Evolutionary conservation across 2,329 filamentous ascomycete species (phyloP).

Genomic region (Scolecobasidium constrictum): DNA sequence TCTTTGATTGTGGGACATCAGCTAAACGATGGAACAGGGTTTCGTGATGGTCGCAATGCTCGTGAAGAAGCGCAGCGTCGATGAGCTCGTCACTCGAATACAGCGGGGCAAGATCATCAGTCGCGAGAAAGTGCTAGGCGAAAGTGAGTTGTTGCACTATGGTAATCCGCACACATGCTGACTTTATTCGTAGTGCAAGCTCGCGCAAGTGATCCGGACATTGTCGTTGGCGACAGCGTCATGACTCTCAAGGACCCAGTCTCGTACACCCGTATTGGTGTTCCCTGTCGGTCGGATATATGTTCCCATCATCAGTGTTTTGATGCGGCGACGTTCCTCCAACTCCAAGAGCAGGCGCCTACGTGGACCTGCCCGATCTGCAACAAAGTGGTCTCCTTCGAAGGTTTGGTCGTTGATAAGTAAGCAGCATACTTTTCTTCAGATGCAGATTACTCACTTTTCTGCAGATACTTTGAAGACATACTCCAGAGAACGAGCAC

Average conservation of each 20-base stretch:
- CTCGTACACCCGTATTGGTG: constrained; percentile 68
- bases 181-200: constrained; percentile 50
- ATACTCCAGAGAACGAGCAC: constrained; percentile 66
- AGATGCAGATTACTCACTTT: too few species aligned
- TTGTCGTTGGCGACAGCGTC: constrained; percentile 77
- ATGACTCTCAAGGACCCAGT: constrained; percentile 89
- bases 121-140: constrained; percentile 69
- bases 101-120: constrained; percentile 60
- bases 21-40: constrained; percentile 18
- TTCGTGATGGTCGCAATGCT: constrained; percentile 56
- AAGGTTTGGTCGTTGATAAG: constrained; percentile 78
- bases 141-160: constrained; percentile 49
- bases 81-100: constrained; percentile 59
- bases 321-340: constrained; percentile 82
- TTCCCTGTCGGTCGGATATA: constrained; percentile 66
- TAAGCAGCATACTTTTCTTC: constrained; percentile 34
- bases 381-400: constrained; percentile 70
- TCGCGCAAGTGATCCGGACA: constrained; percentile 76
- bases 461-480: constrained; percentile 66
- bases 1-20: background rate
- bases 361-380: constrained; percentile 97
- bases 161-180: background rate
- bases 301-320: constrained; percentile 94
- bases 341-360: constrained; percentile 89
- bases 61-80: constrained; percentile 61